Evolutionary conservation across 2,329 filamentous ascomycete species (phyloP).

Genomic region (Alternaria ethzedia): DNA sequence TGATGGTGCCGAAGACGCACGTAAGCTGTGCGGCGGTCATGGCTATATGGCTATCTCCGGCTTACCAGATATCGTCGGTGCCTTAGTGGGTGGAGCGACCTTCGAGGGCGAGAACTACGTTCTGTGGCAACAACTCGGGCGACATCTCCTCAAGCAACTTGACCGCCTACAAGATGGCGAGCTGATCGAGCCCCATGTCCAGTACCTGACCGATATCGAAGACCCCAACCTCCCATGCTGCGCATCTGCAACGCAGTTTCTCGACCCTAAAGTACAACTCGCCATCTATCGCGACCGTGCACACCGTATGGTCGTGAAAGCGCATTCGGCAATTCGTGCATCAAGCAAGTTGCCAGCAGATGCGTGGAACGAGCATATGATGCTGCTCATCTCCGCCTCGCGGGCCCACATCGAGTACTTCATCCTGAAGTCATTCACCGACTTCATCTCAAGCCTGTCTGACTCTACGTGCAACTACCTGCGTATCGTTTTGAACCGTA

Average conservation of each 20-base stretch:
- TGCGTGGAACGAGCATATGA: slow-evolving; percentile 38
- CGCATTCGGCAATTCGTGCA: slow-evolving; percentile 4
- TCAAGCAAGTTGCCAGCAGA: slow-evolving; percentile 13
- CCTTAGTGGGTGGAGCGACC: slow-evolving; percentile 34
- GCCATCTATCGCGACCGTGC: slow-evolving; percentile 33
- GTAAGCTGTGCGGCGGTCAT: slow-evolving; percentile 49
- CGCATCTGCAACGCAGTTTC: slow-evolving; percentile 14
- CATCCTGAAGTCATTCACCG: slow-evolving; percentile 27
- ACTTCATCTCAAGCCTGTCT: neutral
- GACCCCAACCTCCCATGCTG: neutral
- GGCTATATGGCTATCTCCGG: slow-evolving; percentile 47
- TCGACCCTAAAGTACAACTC: slow-evolving; percentile 22
- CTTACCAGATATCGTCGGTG: slow-evolving; percentile 38
- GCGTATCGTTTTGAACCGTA: slow-evolving; percentile 17
- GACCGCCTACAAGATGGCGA: slow-evolving; percentile 10
- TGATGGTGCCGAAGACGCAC: slow-evolving; percentile 49
- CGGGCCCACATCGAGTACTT: slow-evolving; percentile 35
- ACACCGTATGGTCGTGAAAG: slow-evolving; percentile 15
- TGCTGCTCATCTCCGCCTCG: slow-evolving; percentile 32
- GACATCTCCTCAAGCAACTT: slow-evolving; percentile 37
- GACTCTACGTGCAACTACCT: slow-evolving; percentile 15
- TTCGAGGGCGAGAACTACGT: slow-evolving; percentile 54
- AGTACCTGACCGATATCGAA: slow-evolving; percentile 3
- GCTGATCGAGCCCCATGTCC: neutral
- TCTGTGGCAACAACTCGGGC: slow-evolving; percentile 49